Evolutionary conservation across 495 filamentous ascomycete species (phyloP).

Genomic region (Penicillium ochrochloron): DNA sequence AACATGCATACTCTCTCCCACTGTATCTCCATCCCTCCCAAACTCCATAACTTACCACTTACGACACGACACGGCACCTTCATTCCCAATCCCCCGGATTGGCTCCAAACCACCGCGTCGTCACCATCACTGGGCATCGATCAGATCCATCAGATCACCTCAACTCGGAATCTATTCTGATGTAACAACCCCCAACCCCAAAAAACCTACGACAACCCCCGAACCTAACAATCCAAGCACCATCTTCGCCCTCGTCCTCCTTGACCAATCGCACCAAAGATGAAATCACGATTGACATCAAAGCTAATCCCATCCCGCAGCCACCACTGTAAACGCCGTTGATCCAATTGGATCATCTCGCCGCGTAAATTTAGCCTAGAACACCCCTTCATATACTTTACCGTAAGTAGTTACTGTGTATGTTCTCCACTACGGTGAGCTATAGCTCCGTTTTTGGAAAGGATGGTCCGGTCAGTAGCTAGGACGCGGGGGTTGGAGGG

Average conservation of each 20-base stretch:
- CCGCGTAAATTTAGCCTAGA: neutral
- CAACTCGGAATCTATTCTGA: neutral
- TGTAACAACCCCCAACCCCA: neutral
- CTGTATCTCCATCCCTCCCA: neutral
- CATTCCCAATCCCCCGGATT: neutral
- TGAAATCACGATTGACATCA: constrained; percentile 22
- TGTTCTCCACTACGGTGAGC: neutral
- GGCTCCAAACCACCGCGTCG: neutral
- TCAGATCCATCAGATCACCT: neutral
- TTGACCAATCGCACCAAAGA: constrained; percentile 21
- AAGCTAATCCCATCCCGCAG: constrained; percentile 25
- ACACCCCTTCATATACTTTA: no score
- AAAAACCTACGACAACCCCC: constrained; percentile 15
- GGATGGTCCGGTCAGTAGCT: neutral
- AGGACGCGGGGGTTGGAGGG: neutral
- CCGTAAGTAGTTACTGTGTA: neutral
- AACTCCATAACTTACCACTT: neutral
- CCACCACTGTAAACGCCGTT: neutral
- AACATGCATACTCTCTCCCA: no score
- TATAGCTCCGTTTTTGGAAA: neutral
- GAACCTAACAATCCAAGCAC: neutral
- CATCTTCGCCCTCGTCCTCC: neutral
- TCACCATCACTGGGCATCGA: no score
- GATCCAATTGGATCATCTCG: neutral
- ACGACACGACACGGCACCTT: neutral